phyloP scores from a whole-genome alignment of 1,284 basidiomycete genomes.

The Earliella scabrosa region DNA sequence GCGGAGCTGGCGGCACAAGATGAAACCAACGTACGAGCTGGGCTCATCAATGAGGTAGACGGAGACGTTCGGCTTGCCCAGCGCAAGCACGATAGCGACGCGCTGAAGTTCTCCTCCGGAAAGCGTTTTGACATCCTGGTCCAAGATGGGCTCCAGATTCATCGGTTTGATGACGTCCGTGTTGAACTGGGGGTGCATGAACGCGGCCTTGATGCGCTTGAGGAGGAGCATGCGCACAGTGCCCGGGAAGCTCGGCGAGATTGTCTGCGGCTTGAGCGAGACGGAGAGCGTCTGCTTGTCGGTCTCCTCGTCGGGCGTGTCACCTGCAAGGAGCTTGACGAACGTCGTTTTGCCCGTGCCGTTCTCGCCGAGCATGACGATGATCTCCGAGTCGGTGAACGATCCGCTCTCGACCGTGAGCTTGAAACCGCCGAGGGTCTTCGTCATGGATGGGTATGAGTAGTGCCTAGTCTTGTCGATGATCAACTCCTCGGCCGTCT shows the following conservation, averaged over 20 bases:
- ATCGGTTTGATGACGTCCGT: conserved; percentile 96
- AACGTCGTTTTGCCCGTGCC: conserved; percentile 98
- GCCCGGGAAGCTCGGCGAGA: conserved; percentile 94
- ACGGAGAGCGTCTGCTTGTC: conserved; percentile 83
- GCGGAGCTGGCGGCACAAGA: too few relatives aligned
- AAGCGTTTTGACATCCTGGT: conserved; percentile 94
- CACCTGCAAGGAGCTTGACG: conserved; percentile 89
- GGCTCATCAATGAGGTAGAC: conserved; percentile 92
- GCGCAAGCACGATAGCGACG: conserved; percentile 90
- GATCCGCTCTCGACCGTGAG: conserved; percentile 85
- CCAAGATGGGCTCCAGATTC: conserved; percentile 90
- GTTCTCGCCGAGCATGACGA: conserved; percentile 97
- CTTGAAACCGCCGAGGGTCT: conserved; percentile 93
- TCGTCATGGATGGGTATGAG: conserved; percentile 92
- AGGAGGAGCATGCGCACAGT: conserved; percentile 91
- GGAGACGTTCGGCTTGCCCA: conserved; percentile 81
- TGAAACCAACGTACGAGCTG: conserved; percentile 51
- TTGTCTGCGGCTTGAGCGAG: conserved; percentile 95
- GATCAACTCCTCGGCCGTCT: conserved; percentile 88
- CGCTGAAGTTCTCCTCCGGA: conserved; percentile 97
- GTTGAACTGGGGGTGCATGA: conserved; percentile 98
- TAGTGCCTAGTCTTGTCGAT: conserved; percentile 86
- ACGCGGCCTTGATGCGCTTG: conserved; percentile 91
- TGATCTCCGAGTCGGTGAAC: conserved; percentile 96
- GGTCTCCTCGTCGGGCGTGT: conserved; percentile 82